Percentiles rank a stretch among this genome's conserved stretches.
Conservation (phyloP, 2,329 filamentous ascomycete genomes). For the Cercospora sp. region DNA sequence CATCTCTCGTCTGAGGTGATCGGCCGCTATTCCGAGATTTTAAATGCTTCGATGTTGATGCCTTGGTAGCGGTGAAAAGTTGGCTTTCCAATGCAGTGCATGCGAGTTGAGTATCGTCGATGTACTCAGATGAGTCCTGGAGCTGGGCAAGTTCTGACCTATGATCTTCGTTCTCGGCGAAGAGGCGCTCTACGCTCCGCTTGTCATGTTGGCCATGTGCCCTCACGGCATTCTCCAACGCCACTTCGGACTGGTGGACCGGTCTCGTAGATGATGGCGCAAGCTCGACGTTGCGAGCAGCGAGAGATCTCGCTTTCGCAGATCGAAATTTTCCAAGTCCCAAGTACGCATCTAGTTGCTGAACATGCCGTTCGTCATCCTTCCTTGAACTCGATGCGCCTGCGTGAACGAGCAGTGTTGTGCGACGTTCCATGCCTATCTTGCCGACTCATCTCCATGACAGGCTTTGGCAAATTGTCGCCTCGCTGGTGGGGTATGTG, state of each 20-base stretch:
- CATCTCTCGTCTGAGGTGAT: neutral
- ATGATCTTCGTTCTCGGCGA: neutral
- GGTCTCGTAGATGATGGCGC: slow-evolving; percentile 31
- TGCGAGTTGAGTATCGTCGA: slow-evolving; percentile 49
- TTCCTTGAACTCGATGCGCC: slow-evolving; percentile 45
- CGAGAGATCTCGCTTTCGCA: neutral
- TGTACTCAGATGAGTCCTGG: slow-evolving; percentile 25
- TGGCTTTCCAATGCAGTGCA: slow-evolving; percentile 46
- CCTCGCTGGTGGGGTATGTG: neutral
- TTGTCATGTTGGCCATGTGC: neutral
- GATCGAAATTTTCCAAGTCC: neutral
- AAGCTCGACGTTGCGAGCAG: neutral
- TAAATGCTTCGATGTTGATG: neutral
- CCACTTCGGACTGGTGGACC: neutral
- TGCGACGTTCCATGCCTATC: slow-evolving; percentile 18
- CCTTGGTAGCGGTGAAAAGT: slow-evolving; percentile 36
- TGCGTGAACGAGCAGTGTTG: slow-evolving; percentile 47
- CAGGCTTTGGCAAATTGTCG: neutral
- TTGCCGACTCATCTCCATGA: slow-evolving; percentile 10
- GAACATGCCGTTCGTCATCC: slow-evolving; percentile 45
- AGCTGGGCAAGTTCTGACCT: neutral
- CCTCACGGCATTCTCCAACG: neutral
- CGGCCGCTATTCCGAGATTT: neutral
- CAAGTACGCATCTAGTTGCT: slow-evolving; percentile 45
- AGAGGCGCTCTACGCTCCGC: neutral